Conservation (phyloP, 805 yeast genomes). For the Yarrowia sp. region DNA sequence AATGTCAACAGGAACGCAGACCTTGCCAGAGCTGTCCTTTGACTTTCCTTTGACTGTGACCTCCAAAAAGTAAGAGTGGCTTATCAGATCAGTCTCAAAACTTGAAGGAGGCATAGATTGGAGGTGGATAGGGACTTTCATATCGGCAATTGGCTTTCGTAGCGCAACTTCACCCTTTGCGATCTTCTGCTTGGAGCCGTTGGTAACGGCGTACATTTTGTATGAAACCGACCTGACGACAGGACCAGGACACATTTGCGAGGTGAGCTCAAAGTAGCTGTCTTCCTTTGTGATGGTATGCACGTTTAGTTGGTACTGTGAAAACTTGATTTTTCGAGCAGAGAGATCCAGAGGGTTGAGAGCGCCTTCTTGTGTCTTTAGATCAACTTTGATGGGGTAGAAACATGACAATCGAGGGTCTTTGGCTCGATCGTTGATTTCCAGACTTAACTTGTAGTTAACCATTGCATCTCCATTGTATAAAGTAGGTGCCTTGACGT, state of each 20-base stretch:
- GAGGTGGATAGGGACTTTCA: constrained; percentile 16
- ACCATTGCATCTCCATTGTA: constrained; percentile 25
- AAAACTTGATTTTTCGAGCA: not conserved
- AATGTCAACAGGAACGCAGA: not conserved
- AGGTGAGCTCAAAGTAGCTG: constrained; percentile 1
- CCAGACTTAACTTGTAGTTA: constrained; percentile 5
- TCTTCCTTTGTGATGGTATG: constrained; percentile 11
- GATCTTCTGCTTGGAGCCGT: constrained; percentile 16
- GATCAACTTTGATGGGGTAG: constrained; percentile 3
- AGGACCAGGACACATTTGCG: constrained; percentile 2
- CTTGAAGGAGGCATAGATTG: constrained; percentile 3
- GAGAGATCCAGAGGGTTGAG: not conserved
- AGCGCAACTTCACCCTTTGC: constrained; percentile 15
- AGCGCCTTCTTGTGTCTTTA: not conserved
- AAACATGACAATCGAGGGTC: constrained; percentile 28
- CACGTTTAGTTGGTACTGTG: not conserved
- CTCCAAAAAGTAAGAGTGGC: constrained; percentile 11
- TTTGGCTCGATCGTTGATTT: not conserved
- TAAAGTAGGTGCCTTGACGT: constrained; percentile 13
- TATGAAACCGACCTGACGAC: constrained; percentile 12
- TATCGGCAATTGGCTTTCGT: constrained; percentile 3
- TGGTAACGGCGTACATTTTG: constrained; percentile 6
- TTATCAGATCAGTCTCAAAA: constrained; percentile 13
- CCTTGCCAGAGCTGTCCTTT: not conserved
- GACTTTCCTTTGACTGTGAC: constrained; percentile 1